Conservation (phyloP, 2,329 filamentous ascomycete species). For the Cladosporium austrohemisphaericum region DNA sequence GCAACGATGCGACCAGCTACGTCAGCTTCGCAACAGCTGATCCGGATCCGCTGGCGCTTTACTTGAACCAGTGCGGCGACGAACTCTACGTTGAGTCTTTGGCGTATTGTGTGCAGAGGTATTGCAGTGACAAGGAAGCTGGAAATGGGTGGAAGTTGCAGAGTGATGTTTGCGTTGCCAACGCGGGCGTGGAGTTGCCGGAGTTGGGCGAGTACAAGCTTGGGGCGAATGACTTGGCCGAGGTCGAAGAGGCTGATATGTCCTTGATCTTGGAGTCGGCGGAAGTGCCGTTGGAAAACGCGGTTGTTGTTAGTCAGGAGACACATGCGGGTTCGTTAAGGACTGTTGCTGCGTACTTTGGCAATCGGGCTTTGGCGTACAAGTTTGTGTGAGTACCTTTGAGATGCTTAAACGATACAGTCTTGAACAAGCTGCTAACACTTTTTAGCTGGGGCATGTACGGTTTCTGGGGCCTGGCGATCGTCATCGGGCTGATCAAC, state of each 20-base stretch:
- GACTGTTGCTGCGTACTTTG: neutral
- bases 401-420: no score
- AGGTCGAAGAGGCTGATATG: neutral
- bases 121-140: neutral
- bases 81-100: neutral
- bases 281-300: neutral
- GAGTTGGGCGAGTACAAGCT: neutral
- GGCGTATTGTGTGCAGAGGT: neutral
- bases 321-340: neutral
- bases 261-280: neutral
- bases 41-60: no score
- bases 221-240: neutral
- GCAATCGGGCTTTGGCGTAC: neutral
- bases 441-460: slow-evolving; percentile 18
- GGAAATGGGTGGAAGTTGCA: neutral
- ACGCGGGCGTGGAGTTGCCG: neutral
- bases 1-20: slow-evolving; percentile 6
- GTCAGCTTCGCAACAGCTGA: neutral
- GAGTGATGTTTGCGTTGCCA: neutral
- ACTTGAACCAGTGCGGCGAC: neutral
- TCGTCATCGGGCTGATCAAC: slow-evolving; percentile 35
- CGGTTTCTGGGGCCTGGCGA: slow-evolving; percentile 39
- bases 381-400: neutral
- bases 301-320: neutral
- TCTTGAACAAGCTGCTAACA: no score